Percentiles rank a stretch among this genome's conserved stretches.
These are phyloP conservation scores for Viola odorata DNA, from an alignment of 345 rosid species.

Conservation along the genomic window DNA sequence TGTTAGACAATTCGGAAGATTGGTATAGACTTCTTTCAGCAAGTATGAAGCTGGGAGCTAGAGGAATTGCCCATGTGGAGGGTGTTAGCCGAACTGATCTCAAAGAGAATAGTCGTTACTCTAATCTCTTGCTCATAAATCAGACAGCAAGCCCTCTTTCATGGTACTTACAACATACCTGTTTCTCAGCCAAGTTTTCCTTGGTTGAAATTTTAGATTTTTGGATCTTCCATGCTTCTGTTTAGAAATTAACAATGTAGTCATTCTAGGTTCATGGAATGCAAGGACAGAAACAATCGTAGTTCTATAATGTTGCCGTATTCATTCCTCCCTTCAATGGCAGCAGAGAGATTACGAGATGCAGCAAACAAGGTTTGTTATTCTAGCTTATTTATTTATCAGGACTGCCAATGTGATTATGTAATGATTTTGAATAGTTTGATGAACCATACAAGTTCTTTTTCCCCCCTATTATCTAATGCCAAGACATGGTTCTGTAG, in stretches of 20 bases:
- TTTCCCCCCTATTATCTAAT: no score
- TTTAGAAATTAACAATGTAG: slow-evolving; percentile 15
- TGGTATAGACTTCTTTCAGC: slow-evolving; percentile 70
- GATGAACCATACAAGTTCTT: no score
- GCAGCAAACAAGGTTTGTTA: slow-evolving; percentile 67
- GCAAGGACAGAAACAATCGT: slow-evolving; percentile 72
- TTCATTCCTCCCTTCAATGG: slow-evolving; percentile 83
- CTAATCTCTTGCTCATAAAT: slow-evolving; percentile 72
- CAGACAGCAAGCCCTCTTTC: slow-evolving; percentile 86
- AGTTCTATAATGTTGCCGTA: slow-evolving; percentile 63
- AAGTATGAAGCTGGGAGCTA: slow-evolving; percentile 67
- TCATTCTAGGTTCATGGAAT: slow-evolving; percentile 83
- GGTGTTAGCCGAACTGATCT: slow-evolving; percentile 55
- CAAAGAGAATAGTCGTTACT: slow-evolving; percentile 43
- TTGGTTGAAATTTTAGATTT: slow-evolving; percentile 5
- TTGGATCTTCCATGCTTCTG: not conserved
- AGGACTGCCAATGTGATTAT: no score
- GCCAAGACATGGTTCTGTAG: no score
- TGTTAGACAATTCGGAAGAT: slow-evolving; percentile 68
- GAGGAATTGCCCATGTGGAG: slow-evolving; percentile 74
- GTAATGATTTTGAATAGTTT: no score
- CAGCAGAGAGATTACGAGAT: slow-evolving; percentile 55
- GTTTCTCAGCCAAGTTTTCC: no score
- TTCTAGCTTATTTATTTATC: no score
- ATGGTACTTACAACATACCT: slow-evolving; percentile 65